Percentiles rank a stretch among this genome's conserved stretches.
Evolutionary conservation across 2,329 filamentous ascomycete genomes (phyloP).

Genomic region (Penicillium freii): DNA sequence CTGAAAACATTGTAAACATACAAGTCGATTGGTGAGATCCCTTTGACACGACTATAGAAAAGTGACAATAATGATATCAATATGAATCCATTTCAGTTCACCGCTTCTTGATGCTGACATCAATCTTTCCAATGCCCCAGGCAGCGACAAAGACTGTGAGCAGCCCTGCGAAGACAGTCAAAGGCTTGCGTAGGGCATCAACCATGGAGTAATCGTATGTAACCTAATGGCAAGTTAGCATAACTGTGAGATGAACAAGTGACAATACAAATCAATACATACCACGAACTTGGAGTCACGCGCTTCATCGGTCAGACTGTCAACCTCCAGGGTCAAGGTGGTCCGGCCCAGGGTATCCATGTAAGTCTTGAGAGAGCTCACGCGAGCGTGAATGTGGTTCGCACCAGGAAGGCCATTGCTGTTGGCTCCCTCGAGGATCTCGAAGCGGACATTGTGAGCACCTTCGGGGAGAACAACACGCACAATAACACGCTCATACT

Average conservation of each 20-base stretch:
- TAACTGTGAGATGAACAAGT: background rate
- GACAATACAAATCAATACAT: constrained; percentile 10
- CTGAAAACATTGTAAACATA: constrained; percentile 1
- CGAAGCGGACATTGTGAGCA: constrained; percentile 60
- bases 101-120: constrained; percentile 73
- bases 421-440: constrained; percentile 70
- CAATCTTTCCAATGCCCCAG: constrained; percentile 74
- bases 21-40: constrained; percentile 8
- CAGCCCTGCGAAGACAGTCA: constrained; percentile 73
- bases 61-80: constrained; percentile 17
- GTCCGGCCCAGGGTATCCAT: constrained; percentile 92
- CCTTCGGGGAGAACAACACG: constrained; percentile 89
- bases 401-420: constrained; percentile 67
- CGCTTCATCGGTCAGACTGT: constrained; percentile 87
- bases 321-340: constrained; percentile 72
- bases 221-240: constrained; percentile 45
- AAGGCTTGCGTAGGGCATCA: constrained; percentile 78
- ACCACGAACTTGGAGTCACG: constrained; percentile 76
- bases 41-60: constrained; percentile 16
- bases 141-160: constrained; percentile 70
- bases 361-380: constrained; percentile 76
- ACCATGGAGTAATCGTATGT: constrained; percentile 79
- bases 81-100: constrained; percentile 28
- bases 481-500: constrained; percentile 77
- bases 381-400: constrained; percentile 52